phyloP scores from a whole-genome alignment of 805 yeast species.

The Kuraishia piskuri region DNA sequence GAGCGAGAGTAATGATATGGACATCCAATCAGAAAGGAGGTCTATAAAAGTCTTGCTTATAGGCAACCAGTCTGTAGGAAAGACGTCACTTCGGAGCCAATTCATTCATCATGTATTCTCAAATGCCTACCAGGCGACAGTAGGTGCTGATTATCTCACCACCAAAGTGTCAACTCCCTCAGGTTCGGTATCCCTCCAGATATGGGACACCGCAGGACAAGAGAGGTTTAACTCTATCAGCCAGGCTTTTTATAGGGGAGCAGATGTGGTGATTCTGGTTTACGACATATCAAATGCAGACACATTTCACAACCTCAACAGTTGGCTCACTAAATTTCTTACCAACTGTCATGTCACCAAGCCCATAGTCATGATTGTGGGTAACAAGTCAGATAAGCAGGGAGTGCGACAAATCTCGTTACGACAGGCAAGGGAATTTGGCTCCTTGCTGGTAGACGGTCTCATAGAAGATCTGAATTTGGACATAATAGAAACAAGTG shows the following conservation, averaged over 20 bases:
- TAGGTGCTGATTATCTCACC: slow-evolving; percentile 51
- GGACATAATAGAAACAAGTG: slow-evolving; percentile 20
- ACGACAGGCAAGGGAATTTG: slow-evolving; percentile 23
- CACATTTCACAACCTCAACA: slow-evolving; percentile 33
- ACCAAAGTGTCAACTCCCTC: slow-evolving; percentile 19
- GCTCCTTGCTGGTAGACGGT: slow-evolving; percentile 11
- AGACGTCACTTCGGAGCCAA: slow-evolving; percentile 47
- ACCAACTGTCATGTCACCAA: slow-evolving; percentile 36
- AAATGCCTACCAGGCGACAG: slow-evolving; percentile 48
- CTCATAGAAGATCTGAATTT: slow-evolving; percentile 14
- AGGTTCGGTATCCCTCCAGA: slow-evolving; percentile 34
- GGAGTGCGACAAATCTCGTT: slow-evolving; percentile 18
- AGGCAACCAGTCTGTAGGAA: slow-evolving; percentile 55
- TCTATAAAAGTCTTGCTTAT: slow-evolving; percentile 41
- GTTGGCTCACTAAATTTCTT: slow-evolving; percentile 39
- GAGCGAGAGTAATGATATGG: neutral
- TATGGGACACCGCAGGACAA: slow-evolving; percentile 95
- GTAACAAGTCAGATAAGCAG: slow-evolving; percentile 38
- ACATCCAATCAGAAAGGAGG: slow-evolving; percentile 1
- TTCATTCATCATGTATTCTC: slow-evolving; percentile 47
- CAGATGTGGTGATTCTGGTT: slow-evolving; percentile 45
- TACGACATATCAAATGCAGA: slow-evolving; percentile 47
- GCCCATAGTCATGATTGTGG: slow-evolving; percentile 44
- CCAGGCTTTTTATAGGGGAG: slow-evolving; percentile 49
- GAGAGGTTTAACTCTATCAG: slow-evolving; percentile 71